These are phyloP conservation scores for Fusarium nurragi DNA, from an alignment of 2,329 filamentous ascomycete species.

Conservation along the genomic window DNA sequence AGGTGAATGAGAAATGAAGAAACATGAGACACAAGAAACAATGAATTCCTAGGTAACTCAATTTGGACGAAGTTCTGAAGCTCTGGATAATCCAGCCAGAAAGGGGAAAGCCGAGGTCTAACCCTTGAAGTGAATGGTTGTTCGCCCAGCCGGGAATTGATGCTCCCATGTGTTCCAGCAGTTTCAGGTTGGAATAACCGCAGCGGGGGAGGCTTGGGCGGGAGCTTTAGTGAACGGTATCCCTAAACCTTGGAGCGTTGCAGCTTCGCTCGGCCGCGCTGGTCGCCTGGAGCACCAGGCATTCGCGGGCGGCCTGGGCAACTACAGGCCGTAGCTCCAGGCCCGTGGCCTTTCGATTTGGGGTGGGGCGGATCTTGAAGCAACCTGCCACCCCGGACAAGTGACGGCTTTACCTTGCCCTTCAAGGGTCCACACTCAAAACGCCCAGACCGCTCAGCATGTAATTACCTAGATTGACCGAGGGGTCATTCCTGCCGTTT, in stretches of 20 bases:
- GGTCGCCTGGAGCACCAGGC: not conserved
- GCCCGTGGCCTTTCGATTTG: slow-evolving; percentile 4
- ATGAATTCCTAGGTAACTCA: slow-evolving; percentile 8
- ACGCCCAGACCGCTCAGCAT: slow-evolving; percentile 17
- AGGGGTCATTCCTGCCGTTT: slow-evolving; percentile 42
- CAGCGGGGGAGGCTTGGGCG: not conserved
- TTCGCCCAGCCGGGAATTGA: slow-evolving; percentile 8
- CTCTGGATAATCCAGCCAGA: slow-evolving; percentile 15
- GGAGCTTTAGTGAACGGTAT: slow-evolving; percentile 10
- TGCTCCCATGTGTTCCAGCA: not conserved
- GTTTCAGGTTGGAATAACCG: not conserved
- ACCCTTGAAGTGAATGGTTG: not conserved
- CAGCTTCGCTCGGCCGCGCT: not conserved
- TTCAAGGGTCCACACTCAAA: slow-evolving; percentile 3
- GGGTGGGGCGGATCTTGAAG: slow-evolving; percentile 13
- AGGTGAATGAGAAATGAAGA: slow-evolving; percentile 4
- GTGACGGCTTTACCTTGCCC: slow-evolving; percentile 21
- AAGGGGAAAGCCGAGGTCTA: slow-evolving; percentile 39
- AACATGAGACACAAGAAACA: slow-evolving; percentile 16
- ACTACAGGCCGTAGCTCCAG: not conserved
- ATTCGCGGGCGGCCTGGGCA: not conserved
- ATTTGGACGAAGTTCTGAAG: slow-evolving; percentile 21
- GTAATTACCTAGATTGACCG: slow-evolving; percentile 14
- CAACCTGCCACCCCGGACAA: slow-evolving; percentile 17
- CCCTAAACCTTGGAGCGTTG: not conserved